Percentiles rank a stretch among this genome's conserved stretches.
These are phyloP conservation scores for Coemansia sp. DNA, from an alignment of 371 early-diverging fungal genomes.

Conservation along the genomic window DNA sequence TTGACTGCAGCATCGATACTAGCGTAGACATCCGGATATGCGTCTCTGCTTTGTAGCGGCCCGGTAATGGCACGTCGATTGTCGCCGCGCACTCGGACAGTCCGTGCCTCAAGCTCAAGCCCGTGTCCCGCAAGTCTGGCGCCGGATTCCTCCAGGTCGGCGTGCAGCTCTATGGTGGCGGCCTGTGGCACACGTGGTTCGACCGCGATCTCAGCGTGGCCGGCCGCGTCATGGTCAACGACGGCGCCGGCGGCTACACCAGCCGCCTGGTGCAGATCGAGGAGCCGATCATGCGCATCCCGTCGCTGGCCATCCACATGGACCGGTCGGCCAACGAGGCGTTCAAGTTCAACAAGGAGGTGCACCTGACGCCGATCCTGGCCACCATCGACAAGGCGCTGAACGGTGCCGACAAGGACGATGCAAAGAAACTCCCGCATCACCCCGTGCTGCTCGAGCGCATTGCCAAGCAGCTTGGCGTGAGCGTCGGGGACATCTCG, in stretches of 20 bases:
- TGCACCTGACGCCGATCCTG: slow-evolving; percentile 86
- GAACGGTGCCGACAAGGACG: slow-evolving; percentile 14
- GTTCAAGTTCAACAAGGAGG: slow-evolving; percentile 95
- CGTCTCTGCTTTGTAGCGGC: slow-evolving; percentile 53
- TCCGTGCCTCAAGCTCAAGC: slow-evolving; percentile 97
- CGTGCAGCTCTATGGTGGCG: slow-evolving; percentile 91
- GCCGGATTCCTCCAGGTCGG: slow-evolving; percentile 88
- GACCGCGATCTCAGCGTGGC: slow-evolving; percentile 95
- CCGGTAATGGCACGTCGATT: slow-evolving; percentile 84
- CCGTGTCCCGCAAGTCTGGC: slow-evolving; percentile 80
- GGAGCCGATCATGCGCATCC: slow-evolving; percentile 89
- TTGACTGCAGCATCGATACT: not conserved
- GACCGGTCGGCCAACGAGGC: slow-evolving; percentile 78
- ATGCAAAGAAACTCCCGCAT: slow-evolving; percentile 55
- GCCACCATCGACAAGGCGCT: slow-evolving; percentile 72
- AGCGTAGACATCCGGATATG: not conserved
- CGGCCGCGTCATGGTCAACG: slow-evolving; percentile 89
- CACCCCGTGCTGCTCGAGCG: slow-evolving; percentile 75
- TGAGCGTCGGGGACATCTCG: slow-evolving; percentile 71
- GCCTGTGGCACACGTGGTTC: slow-evolving; percentile 98
- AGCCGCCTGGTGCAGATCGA: slow-evolving; percentile 76
- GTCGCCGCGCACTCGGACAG: slow-evolving; percentile 97
- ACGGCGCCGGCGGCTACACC: slow-evolving; percentile 64
- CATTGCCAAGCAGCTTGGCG: slow-evolving; percentile 72
- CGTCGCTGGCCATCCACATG: slow-evolving; percentile 96